phyloP scores from a whole-genome alignment of 306 rosid species.

The cucumber (Cucumis sativus) region DNA sequence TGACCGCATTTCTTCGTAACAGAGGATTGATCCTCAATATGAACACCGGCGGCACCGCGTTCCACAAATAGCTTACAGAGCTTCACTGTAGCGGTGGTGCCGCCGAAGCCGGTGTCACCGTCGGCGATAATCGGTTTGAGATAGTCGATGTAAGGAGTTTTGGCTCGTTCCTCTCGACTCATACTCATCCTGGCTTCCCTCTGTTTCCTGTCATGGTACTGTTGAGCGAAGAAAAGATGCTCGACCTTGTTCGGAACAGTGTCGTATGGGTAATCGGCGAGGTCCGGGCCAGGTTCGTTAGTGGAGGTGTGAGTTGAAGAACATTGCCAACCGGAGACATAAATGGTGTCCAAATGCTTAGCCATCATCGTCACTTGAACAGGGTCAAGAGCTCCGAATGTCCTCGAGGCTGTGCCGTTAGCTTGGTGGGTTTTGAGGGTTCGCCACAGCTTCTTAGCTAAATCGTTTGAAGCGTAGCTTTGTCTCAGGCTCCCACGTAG shows the following conservation, averaged over 20 bases:
- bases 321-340: conserved; percentile 98
- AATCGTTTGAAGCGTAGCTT: conserved; percentile 62
- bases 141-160: conserved; percentile 73
- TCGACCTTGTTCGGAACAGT: conserved; percentile 98
- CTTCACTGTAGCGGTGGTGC: conserved; percentile 80
- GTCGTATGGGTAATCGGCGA: conserved; percentile 94
- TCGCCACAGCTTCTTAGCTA: conserved; percentile 84
- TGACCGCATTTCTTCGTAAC: conserved; percentile 91
- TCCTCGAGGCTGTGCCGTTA: conserved; percentile 78
- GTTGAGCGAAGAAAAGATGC: conserved; percentile 83
- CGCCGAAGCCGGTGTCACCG: conserved; percentile 86
- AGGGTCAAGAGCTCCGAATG: conserved; percentile 95
- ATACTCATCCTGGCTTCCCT: conserved; percentile 75
- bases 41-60: conserved; percentile 93
- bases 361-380: conserved; percentile 97
- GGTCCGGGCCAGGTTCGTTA: conserved; percentile 97
- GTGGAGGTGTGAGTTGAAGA: conserved; percentile 81
- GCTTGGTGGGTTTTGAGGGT: conserved; percentile 79
- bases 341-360: conserved; percentile 70
- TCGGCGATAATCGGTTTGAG: conserved; percentile 90
- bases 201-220: conserved; percentile 84
- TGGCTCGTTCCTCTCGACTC: conserved; percentile 66
- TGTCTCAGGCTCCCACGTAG: conserved; percentile 72
- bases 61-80: conserved; percentile 95
- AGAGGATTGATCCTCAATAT: conserved; percentile 92